Evolutionary conservation across 768 basidiomycete genomes (phyloP).

Genomic region (Phaffia tasmanica): DNA sequence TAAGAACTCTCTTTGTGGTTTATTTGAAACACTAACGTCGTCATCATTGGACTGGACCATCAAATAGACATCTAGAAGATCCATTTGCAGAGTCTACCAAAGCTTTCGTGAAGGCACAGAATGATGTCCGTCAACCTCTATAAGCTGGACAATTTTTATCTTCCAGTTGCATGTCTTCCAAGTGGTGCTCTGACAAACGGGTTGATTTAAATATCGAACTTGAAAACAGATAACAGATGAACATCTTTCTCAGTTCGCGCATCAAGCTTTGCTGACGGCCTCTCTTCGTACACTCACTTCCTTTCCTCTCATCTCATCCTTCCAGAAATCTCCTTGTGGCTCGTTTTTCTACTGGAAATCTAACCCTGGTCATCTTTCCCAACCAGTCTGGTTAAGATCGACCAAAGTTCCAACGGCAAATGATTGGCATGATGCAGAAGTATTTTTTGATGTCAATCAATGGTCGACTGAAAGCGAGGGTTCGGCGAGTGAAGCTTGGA

Average conservation of each 20-base stretch:
- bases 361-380: neutral
- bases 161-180: too few relatives aligned
- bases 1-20: too few relatives aligned
- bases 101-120: slow-evolving; percentile 19
- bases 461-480: slow-evolving; percentile 7
- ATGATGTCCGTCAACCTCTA: slow-evolving; percentile 10
- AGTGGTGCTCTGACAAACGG: too few relatives aligned
- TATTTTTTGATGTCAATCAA: slow-evolving; percentile 24
- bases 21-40: neutral
- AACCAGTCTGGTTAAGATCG: slow-evolving; percentile 11
- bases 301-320: neutral
- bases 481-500: slow-evolving; percentile 7
- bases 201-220: too few relatives aligned
- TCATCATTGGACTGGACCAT: neutral
- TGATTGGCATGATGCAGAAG: slow-evolving; percentile 6
- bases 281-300: slow-evolving; percentile 8
- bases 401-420: neutral
- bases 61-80: slow-evolving; percentile 22
- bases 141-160: neutral
- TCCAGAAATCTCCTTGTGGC: neutral
- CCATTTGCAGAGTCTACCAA: slow-evolving; percentile 17
- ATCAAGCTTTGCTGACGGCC: neutral
- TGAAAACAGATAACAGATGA: slow-evolving; percentile 4
- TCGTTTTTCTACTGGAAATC: slow-evolving; percentile 14
- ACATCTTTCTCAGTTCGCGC: neutral